Base-by-base conservation (phyloP, 2,329 filamentous ascomycete species). In the Corinectria fuckeliana region DNA sequence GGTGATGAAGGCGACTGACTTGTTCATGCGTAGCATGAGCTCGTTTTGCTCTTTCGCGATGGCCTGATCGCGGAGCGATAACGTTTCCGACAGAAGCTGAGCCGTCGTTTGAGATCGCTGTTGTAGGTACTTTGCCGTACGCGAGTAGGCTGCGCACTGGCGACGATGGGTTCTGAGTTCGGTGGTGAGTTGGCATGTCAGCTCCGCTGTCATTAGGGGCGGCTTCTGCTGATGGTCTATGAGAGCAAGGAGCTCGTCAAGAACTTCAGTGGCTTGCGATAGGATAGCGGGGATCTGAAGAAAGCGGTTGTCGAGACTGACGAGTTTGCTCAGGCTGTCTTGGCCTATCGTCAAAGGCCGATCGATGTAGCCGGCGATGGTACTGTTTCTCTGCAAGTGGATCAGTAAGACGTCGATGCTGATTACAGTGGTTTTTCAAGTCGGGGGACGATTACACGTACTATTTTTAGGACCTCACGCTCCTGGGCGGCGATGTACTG, bases 1-100 rank as follows among this genome's bases (percentile, higher is more conserved):
- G 3, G 50, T 36, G 7, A 53, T 53, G 18, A 45, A 53, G 14
- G 25, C 50, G 14, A 53, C 50, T 10, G 39, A 53, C 44, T 53
- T 53, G 39, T 53, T 53, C 20, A 53, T 10, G 5, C 39, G 20
- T 10, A 45, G 28, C 50, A 44, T 45, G 6, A 28, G 23, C 1
- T 26, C 39, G 10, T 53, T 53, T 30, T 45, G 28, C 6, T 53
- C 28, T 20, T 53, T 53, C 13, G 39, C 18, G 14, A 53, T 53
- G 26, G 34, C 39, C 13, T 53, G 50, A 14, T 53, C 50, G 13
- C 18, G 28, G 9, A 53, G 25, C 18, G 50, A 53, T 6, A 53
- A 20, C 7, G 50, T 36, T 25, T 53, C 39, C 1, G 39, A 26
- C 13, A 53, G 32, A 8, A 53, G 20, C 28, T 53, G 39, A 7